Evolutionary conservation across 768 basidiomycete species (phyloP).

Genomic region (Leccinum uliginosum): DNA sequence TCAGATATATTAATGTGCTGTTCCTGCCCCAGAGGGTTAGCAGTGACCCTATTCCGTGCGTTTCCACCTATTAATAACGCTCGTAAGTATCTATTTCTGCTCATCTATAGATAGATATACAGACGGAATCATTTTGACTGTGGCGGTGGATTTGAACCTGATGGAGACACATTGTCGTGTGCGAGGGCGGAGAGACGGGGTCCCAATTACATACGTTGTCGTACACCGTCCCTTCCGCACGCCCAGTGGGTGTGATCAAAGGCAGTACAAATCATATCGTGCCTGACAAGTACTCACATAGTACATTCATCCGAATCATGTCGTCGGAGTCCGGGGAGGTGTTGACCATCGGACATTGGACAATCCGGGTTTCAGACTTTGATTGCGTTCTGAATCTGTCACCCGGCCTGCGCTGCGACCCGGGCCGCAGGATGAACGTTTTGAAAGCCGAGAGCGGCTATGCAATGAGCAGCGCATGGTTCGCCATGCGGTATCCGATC

Average conservation of each 20-base stretch:
- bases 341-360: not conserved
- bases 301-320: not conserved
- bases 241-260: not conserved
- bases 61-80: not conserved
- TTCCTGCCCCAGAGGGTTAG: not conserved
- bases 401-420: not conserved
- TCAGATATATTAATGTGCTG: not conserved
- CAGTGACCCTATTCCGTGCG: not conserved
- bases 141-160: not conserved
- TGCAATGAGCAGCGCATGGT: not conserved
- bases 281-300: not conserved
- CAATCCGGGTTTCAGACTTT: not conserved
- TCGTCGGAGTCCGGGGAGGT: not conserved
- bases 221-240: too few relatives aligned
- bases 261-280: not conserved
- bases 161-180: not conserved
- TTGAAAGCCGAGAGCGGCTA: not conserved
- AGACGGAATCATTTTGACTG: not conserved
- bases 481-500: not conserved
- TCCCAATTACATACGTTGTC: not conserved
- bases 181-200: not conserved
- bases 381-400: not conserved
- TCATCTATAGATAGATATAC: constrained; percentile 1
- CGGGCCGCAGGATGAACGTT: not conserved
- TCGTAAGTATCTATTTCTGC: not conserved